Conservation (phyloP, 495 filamentous ascomycete genomes). For the Podospora anserina region DNA sequence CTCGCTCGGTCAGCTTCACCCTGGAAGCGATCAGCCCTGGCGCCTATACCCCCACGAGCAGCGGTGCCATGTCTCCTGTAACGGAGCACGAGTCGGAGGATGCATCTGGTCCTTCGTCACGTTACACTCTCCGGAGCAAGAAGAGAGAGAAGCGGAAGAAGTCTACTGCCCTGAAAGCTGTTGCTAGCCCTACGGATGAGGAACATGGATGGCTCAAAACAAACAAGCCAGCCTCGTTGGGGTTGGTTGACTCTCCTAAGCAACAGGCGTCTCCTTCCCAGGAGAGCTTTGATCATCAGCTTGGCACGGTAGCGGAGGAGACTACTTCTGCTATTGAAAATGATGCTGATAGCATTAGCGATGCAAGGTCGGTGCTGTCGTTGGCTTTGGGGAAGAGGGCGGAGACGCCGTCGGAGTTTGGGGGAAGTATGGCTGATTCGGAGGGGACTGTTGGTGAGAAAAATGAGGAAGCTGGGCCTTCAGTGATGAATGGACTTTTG, state of each 20-base stretch:
- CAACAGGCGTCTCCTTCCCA: constrained; percentile 15
- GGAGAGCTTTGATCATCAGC: constrained; percentile 22
- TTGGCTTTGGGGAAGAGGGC: not conserved
- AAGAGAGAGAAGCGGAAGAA: constrained; percentile 29
- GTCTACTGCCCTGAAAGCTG: constrained; percentile 15
- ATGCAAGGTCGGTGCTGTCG: constrained; percentile 14
- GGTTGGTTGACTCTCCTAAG: constrained; percentile 12
- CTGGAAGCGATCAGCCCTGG: not conserved
- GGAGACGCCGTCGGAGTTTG: not conserved
- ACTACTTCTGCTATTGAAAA: not conserved
- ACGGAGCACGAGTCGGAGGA: constrained; percentile 13
- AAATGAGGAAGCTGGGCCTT: constrained; percentile 1
- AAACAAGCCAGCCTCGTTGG: constrained; percentile 5
- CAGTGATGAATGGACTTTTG: not conserved
- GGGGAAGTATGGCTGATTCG: not conserved
- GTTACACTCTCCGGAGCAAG: constrained; percentile 30
- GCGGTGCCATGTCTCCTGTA: constrained; percentile 19
- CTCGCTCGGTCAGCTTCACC: not conserved
- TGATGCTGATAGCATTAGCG: constrained; percentile 17
- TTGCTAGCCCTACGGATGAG: constrained; percentile 24
- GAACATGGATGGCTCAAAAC: not conserved
- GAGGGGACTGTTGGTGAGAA: not conserved
- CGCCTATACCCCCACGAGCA: constrained; percentile 8
- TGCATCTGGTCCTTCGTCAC: constrained; percentile 7
- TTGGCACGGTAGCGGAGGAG: constrained; percentile 33